A percentile compares a stretch with the other conserved stretches of the same genome.
Conservation (phyloP, 176 grass and related monocot species). For the Avena insularis region DNA sequence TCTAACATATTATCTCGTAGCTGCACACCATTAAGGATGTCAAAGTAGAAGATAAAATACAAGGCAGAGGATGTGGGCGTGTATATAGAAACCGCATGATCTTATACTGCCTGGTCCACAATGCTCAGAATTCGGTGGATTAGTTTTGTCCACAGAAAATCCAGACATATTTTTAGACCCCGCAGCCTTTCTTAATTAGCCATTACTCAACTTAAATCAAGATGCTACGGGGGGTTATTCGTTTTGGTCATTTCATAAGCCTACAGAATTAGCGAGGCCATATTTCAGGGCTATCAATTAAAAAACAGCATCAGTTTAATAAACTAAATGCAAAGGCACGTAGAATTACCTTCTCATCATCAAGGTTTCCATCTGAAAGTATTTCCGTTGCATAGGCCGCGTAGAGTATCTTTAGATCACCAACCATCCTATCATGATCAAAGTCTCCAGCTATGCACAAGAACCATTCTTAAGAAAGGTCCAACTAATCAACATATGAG, state of each 20-base stretch:
- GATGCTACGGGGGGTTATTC: slow-evolving; percentile 21
- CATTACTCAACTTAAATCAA: slow-evolving; percentile 25
- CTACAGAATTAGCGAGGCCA: background rate
- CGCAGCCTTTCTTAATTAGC: slow-evolving; percentile 10
- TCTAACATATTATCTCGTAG: slow-evolving; percentile 24
- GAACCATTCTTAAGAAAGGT: slow-evolving; percentile 26
- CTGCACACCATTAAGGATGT: slow-evolving; percentile 6
- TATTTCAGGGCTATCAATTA: slow-evolving; percentile 22
- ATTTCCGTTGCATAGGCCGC: slow-evolving; percentile 74
- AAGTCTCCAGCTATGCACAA: slow-evolving; percentile 70
- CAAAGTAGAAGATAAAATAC: background rate
- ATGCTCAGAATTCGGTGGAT: slow-evolving; percentile 1
- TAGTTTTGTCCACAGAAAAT: background rate
- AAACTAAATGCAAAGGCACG: slow-evolving; percentile 13
- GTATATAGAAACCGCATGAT: slow-evolving; percentile 16
- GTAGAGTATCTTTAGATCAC: slow-evolving; percentile 85
- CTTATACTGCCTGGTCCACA: slow-evolving; percentile 2
- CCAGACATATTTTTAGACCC: slow-evolving; percentile 3
- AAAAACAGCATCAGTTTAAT: slow-evolving; percentile 28
- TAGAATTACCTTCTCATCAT: slow-evolving; percentile 72
- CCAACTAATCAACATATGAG: slow-evolving; percentile 49
- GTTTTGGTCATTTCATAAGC: background rate
- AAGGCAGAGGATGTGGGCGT: background rate
- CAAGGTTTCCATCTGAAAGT: slow-evolving; percentile 73
- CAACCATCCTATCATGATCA: slow-evolving; percentile 70